Evolutionary conservation across 352 stramenopile genomes (phyloP), one percentile per base, ranked within the genome.

Genomic region (Pythium guiyangense): DNA sequence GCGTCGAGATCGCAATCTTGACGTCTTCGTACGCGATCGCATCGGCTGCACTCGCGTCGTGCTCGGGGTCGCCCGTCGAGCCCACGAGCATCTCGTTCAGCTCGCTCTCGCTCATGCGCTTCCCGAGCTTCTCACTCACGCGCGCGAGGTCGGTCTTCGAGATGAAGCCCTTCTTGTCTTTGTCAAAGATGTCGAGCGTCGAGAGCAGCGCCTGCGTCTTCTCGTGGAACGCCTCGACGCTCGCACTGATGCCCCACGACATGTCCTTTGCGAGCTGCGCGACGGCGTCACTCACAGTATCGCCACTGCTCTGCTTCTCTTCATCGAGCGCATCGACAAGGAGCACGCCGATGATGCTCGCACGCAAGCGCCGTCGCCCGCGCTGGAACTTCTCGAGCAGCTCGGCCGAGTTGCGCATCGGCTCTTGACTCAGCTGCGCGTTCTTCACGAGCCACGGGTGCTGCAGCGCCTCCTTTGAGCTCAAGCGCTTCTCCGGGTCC

Each of bases 81-180:
- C 80, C 79, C 2, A 87, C 78, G n/a, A 93, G 75, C 84, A 93
- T 93, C 47, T 93, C 84, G 49, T 86, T 88, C 40, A 92, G 62
- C 49, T 92, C 84, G n/a, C 61, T 77, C 25, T 91, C 84, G 40
- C 71, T 90, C 61, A 92, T 71, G 8, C 75, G 69, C 12, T 79
- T 84, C 47, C 81, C 84, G 27, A 93, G 80, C 53, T 79, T 77
- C 62, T 84, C 71, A 25, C 77, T 85, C 35, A 92, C 84, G 27
- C 84, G 79, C 14, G 74, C 78, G 48, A 93, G 70, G n/a, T 93
- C 84, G 1, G 65, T 76, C 57, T 84, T 86, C 0, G 80, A 87
- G 52, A 93, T 93, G 56, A 90, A 93, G 3, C 84, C 84, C 49
- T 93, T 93, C 43, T 74, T 70, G 39, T 91, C 81, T 37, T 77